These are phyloP conservation scores for Ophiostoma triangulosporum DNA, from an alignment of 2,329 filamentous ascomycete genomes.

Conservation along the genomic window DNA sequence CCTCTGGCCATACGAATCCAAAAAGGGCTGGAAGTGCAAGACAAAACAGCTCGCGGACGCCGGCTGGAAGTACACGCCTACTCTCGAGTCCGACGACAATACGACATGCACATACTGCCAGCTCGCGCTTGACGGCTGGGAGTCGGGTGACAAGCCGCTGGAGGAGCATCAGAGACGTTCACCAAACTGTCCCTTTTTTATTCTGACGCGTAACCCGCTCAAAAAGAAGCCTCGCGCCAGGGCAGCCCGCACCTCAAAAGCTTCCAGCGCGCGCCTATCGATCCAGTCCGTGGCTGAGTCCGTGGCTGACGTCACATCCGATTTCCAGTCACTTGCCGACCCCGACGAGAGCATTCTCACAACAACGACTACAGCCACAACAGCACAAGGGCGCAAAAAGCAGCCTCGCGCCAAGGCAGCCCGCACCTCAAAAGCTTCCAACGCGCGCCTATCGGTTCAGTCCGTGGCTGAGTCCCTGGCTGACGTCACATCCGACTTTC, in stretches of 20 bases:
- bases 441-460: conserved; percentile 51
- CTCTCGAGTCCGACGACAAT: conserved; percentile 70
- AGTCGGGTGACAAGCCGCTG: conserved; percentile 79
- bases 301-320: conserved; percentile 34
- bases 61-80: conserved; percentile 89
- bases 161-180: conserved; percentile 76
- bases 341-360: conserved; percentile 47
- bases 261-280: conserved; percentile 43
- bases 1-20: conserved; percentile 79
- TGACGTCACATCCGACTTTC: conserved; percentile 37
- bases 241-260: conserved; percentile 49
- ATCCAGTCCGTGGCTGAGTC: conserved; percentile 49
- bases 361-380: conserved; percentile 45
- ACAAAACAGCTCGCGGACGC: conserved; percentile 81
- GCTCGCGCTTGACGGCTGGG: conserved; percentile 86
- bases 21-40: conserved; percentile 82
- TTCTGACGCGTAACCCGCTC: conserved; percentile 43
- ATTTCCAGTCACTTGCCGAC: conserved; percentile 33
- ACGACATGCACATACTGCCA: conserved; percentile 86
- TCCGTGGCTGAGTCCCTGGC: too few relatives aligned
- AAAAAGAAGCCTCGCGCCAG: conserved; percentile 45
- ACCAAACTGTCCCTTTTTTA: conserved; percentile 72
- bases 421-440: conserved; percentile 46
- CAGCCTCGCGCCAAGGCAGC: conserved; percentile 38
- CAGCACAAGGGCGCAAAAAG: conserved; percentile 39